A percentile compares a stretch with the other conserved stretches of the same genome.
phyloP scores from a whole-genome alignment of 1,284 basidiomycete species.

The Cronartium ribicola region DNA sequence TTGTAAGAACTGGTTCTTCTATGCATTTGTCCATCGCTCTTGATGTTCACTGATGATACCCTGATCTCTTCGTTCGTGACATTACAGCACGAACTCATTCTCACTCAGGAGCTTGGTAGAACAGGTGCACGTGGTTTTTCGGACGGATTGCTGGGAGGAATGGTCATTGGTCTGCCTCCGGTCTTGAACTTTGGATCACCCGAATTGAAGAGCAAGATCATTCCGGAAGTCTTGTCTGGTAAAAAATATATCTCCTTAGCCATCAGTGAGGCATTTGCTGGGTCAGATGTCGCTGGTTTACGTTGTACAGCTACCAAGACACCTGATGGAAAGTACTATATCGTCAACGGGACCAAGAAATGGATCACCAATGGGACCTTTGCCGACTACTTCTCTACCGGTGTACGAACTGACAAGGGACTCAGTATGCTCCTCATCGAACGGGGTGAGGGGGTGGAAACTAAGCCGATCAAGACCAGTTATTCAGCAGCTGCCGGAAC shows the following conservation, averaged over 20 bases:
- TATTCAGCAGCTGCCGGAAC: slow-evolving; percentile 68
- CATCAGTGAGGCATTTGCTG: slow-evolving; percentile 84
- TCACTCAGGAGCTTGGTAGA: slow-evolving; percentile 78
- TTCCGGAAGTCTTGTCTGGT: slow-evolving; percentile 73
- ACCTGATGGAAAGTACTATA: slow-evolving; percentile 73
- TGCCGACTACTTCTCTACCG: slow-evolving; percentile 47
- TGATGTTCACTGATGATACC: neutral
- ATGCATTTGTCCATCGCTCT: neutral
- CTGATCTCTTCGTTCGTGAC: slow-evolving; percentile 16
- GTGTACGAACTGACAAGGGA: slow-evolving; percentile 61
- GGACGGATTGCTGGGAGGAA: slow-evolving; percentile 70
- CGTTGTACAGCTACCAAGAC: slow-evolving; percentile 74
- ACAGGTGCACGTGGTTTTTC: slow-evolving; percentile 75
- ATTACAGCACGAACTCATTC: slow-evolving; percentile 59
- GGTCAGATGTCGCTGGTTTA: slow-evolving; percentile 75
- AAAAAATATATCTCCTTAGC: slow-evolving; percentile 79
- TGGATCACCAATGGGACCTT: slow-evolving; percentile 83
- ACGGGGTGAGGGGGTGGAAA: slow-evolving; percentile 63
- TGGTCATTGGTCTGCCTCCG: slow-evolving; percentile 68
- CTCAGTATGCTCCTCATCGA: slow-evolving; percentile 79
- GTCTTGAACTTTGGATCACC: slow-evolving; percentile 75
- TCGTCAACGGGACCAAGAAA: slow-evolving; percentile 81
- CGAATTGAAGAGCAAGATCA: slow-evolving; percentile 69
- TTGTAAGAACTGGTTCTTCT: slow-evolving; percentile 52
- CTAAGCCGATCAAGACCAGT: slow-evolving; percentile 76